phyloP scores from a whole-genome alignment of 2,329 filamentous ascomycete genomes.

The Cercospora brassicicola region DNA sequence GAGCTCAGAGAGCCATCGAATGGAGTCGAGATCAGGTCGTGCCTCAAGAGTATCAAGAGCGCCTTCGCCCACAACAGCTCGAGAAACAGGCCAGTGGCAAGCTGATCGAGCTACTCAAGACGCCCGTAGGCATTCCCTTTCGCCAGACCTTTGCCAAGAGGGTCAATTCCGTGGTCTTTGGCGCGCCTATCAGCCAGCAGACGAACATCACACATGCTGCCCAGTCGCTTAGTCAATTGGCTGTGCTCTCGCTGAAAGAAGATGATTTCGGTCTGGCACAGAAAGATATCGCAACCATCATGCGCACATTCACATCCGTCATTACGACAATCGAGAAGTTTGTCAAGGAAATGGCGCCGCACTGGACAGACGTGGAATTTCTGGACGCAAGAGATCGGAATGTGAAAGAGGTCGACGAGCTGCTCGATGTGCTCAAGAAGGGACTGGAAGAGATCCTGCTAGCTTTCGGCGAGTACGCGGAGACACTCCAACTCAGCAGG shows the following conservation, averaged over 20 bases:
- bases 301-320: constrained; percentile 69
- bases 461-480: constrained; percentile 73
- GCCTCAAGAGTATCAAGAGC: constrained; percentile 52
- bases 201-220: constrained; percentile 69
- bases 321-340: constrained; percentile 71
- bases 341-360: constrained; percentile 57
- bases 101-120: constrained; percentile 50
- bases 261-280: constrained; percentile 87
- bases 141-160: constrained; percentile 67
- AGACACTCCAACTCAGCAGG: constrained; percentile 66
- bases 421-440: constrained; percentile 64
- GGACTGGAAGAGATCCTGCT: constrained; percentile 66
- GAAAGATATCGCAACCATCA: constrained; percentile 70
- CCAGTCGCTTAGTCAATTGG: constrained; percentile 62
- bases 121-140: constrained; percentile 65
- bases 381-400: constrained; percentile 48
- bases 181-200: constrained; percentile 67
- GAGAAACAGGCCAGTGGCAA: constrained; percentile 46
- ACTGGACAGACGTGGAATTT: constrained; percentile 76
- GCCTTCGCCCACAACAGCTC: constrained; percentile 52
- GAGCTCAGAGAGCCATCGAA: constrained; percentile 39
- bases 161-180: constrained; percentile 68
- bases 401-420: constrained; percentile 66
- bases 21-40: constrained; percentile 27
- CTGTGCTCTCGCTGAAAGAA: constrained; percentile 72